These are phyloP conservation scores for Clonostachys solani DNA, from an alignment of 2,329 filamentous ascomycete species.

Conservation along the genomic window DNA sequence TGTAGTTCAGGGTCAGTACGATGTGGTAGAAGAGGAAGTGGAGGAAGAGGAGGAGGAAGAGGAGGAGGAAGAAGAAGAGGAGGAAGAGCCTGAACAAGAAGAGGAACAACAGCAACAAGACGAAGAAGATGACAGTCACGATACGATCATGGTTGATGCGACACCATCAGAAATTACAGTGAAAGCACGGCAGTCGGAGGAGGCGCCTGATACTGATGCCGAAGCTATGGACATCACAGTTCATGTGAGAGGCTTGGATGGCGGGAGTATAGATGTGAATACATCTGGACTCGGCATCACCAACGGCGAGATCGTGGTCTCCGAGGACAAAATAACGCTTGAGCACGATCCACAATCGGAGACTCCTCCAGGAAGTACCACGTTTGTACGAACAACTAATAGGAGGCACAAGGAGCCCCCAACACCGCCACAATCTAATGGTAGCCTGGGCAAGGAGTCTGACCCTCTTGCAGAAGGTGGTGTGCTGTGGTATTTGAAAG, in stretches of 20 bases:
- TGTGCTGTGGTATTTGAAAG: slow-evolving; percentile 81
- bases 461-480: slow-evolving; percentile 68
- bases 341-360: slow-evolving; percentile 37
- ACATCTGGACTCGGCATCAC: slow-evolving; percentile 26
- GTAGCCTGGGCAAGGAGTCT: slow-evolving; percentile 45
- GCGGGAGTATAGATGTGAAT: slow-evolving; percentile 37
- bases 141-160: slow-evolving; percentile 49
- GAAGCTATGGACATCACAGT: slow-evolving; percentile 29
- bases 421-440: slow-evolving; percentile 64
- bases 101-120: slow-evolving; percentile 38
- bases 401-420: slow-evolving; percentile 42
- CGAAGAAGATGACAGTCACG: slow-evolving; percentile 31
- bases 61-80: too few relatives aligned
- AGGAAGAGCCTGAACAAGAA: slow-evolving; percentile 20
- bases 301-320: slow-evolving; percentile 8
- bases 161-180: slow-evolving; percentile 42
- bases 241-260: slow-evolving; percentile 19
- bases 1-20: too few relatives aligned
- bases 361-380: slow-evolving; percentile 13
- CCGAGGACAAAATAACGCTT: slow-evolving; percentile 1
- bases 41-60: too few relatives aligned
- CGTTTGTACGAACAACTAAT: slow-evolving; percentile 9
- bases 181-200: slow-evolving; percentile 18
- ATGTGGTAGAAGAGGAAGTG: too few relatives aligned
- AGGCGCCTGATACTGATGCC: slow-evolving; percentile 16